These are phyloP conservation scores for Kernera saxatilis DNA, from an alignment of 345 rosid species.

Conservation along the genomic window DNA sequence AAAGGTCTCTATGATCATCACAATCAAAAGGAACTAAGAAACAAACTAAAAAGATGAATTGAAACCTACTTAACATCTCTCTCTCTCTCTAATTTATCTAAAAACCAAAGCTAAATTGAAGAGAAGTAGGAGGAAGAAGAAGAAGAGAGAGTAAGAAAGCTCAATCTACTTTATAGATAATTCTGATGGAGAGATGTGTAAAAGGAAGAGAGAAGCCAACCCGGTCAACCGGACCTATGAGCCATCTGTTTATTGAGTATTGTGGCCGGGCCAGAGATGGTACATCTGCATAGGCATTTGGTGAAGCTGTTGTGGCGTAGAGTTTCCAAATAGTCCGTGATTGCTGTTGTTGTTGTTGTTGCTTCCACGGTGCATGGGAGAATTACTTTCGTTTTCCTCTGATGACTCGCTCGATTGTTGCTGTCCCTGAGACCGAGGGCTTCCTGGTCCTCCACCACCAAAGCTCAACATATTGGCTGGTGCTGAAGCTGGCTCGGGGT, in stretches of 20 bases:
- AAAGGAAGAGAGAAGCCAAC: constrained; percentile 18
- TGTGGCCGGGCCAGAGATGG: constrained; percentile 23
- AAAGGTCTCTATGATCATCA: constrained; percentile 14
- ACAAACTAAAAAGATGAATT: constrained; percentile 19
- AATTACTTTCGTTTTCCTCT: constrained; percentile 55
- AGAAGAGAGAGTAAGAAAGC: constrained; percentile 16
- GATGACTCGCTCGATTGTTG: constrained; percentile 72
- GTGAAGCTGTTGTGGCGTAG: constrained; percentile 16
- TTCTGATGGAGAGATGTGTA: constrained; percentile 12
- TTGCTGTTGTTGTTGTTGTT: constrained; percentile 18
- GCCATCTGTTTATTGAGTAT: constrained; percentile 17
- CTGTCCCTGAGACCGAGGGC: constrained; percentile 73
- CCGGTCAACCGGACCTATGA: background rate
- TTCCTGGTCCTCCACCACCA: constrained; percentile 38
- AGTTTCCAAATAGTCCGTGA: constrained; percentile 26
- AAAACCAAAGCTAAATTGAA: constrained; percentile 21
- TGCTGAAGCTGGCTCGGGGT: constrained; percentile 47
- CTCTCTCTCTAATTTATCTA: constrained; percentile 23
- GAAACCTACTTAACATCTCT: constrained; percentile 28
- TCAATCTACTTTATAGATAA: constrained; percentile 30
- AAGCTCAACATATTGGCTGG: constrained; percentile 59
- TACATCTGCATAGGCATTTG: constrained; percentile 31
- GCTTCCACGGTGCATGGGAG: constrained; percentile 17
- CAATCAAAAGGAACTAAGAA: constrained; percentile 20
- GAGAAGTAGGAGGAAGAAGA: background rate